A percentile compares a stretch with the other conserved stretches of the same genome.
Evolutionary conservation across 148 eudicot species (phyloP).

Genomic region (Dysphania ambrosioides): DNA sequence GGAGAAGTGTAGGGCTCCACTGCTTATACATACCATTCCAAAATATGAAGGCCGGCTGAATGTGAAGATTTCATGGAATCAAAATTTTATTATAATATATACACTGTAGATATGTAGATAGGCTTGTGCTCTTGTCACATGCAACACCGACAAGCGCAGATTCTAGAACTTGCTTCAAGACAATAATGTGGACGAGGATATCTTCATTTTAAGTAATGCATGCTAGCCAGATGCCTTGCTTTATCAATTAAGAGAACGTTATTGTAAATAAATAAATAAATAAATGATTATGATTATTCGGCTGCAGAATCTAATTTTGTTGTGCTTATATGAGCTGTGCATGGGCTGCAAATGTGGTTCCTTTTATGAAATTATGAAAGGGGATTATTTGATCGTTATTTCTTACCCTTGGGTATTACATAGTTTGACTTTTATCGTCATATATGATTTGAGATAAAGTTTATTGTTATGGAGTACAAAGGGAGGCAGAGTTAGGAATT

Average conservation of each 20-base stretch:
- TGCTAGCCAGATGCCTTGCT: neutral
- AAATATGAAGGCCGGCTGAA: constrained; percentile 1
- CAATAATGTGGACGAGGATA: neutral
- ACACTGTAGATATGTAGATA: too few relatives aligned
- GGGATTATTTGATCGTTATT: too few relatives aligned
- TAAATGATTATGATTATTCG: too few relatives aligned
- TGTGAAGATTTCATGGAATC: neutral
- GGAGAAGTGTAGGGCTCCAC: too few relatives aligned
- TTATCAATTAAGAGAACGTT: neutral
- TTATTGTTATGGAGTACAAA: too few relatives aligned
- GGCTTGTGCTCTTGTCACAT: constrained; percentile 12
- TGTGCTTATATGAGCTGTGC: neutral
- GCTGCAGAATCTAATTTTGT: neutral
- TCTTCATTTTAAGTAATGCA: neutral
- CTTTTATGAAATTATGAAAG: too few relatives aligned
- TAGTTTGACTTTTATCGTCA: too few relatives aligned
- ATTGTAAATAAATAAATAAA: too few relatives aligned
- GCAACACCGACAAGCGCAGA: neutral
- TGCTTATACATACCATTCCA: neutral
- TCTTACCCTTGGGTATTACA: too few relatives aligned
- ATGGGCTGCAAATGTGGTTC: neutral
- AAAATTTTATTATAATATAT: too few relatives aligned
- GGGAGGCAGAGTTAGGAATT: too few relatives aligned
- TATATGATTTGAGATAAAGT: too few relatives aligned
- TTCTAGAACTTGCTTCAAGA: neutral